These are phyloP conservation scores for Cladophialophora psammophila DNA, from an alignment of 2,329 filamentous ascomycete genomes.

Conservation along the genomic window DNA sequence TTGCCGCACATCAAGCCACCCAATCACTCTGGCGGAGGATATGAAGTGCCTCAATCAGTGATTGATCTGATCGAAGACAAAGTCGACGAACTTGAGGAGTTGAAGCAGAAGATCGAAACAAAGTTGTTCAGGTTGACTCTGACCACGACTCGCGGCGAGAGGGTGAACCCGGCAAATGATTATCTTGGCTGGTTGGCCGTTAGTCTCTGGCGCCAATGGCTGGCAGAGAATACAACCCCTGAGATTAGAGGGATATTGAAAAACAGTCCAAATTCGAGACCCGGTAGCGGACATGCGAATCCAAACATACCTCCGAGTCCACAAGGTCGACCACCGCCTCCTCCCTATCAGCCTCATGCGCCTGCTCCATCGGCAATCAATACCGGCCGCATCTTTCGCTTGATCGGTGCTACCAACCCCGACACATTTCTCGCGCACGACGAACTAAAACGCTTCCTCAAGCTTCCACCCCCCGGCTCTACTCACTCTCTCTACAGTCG, in stretches of 20 bases:
- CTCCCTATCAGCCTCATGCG: slow-evolving; percentile 28
- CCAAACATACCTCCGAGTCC: slow-evolving; percentile 18
- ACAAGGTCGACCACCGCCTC: slow-evolving; percentile 27
- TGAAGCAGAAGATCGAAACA: slow-evolving; percentile 78
- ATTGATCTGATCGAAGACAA: slow-evolving; percentile 94
- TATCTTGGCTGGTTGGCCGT: slow-evolving; percentile 92
- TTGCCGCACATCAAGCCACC: slow-evolving; percentile 74
- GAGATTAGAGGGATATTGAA: slow-evolving; percentile 62
- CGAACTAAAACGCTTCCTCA: slow-evolving; percentile 89
- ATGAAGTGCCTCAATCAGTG: slow-evolving; percentile 73
- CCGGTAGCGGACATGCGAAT: slow-evolving; percentile 28
- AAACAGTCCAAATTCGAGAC: slow-evolving; percentile 38
- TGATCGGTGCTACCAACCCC: slow-evolving; percentile 70
- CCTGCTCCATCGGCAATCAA: slow-evolving; percentile 47
- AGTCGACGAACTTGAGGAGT: slow-evolving; percentile 87
- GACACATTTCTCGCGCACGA: slow-evolving; percentile 78
- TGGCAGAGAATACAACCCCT: slow-evolving; percentile 86
- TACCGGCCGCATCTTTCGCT: slow-evolving; percentile 77
- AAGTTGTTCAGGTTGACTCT: slow-evolving; percentile 82
- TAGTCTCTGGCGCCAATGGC: slow-evolving; percentile 88
- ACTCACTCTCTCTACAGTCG: slow-evolving; percentile 71
- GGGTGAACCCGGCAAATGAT: slow-evolving; percentile 77
- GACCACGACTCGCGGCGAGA: slow-evolving; percentile 79
- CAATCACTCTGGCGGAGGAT: slow-evolving; percentile 45
- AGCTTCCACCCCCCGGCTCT: slow-evolving; percentile 67